Evolutionary conservation across 2,329 filamentous ascomycete genomes (phyloP).

Genomic region (Aspergillus jensenii): DNA sequence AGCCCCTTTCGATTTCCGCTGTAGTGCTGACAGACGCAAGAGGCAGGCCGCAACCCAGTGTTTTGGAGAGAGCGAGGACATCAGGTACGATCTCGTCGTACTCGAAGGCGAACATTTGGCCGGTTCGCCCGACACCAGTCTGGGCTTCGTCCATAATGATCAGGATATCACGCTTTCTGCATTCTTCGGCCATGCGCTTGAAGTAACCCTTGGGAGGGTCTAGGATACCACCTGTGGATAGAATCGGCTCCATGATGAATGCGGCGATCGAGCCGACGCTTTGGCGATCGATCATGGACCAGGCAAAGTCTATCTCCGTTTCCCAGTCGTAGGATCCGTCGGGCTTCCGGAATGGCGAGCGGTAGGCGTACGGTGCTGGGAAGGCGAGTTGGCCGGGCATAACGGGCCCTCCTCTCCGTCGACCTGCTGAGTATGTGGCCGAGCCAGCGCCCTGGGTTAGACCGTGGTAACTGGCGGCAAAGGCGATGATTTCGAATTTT

Average conservation of each 20-base stretch:
- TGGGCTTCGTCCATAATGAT: slow-evolving; percentile 63
- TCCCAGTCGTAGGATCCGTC: slow-evolving; percentile 67
- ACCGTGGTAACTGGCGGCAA: slow-evolving; percentile 62
- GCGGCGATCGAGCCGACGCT: slow-evolving; percentile 63
- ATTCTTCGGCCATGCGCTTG: slow-evolving; percentile 54
- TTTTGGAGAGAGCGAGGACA: slow-evolving; percentile 62
- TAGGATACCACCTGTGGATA: slow-evolving; percentile 60
- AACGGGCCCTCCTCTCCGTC: slow-evolving; percentile 21
- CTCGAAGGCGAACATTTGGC: slow-evolving; percentile 60
- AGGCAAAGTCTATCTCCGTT: slow-evolving; percentile 63
- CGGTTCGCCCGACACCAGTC: slow-evolving; percentile 57
- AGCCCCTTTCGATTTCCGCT: slow-evolving; percentile 51
- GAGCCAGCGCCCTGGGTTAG: slow-evolving; percentile 55
- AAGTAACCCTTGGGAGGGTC: slow-evolving; percentile 61
- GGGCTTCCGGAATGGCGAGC: slow-evolving; percentile 58
- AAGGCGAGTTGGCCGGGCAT: slow-evolving; percentile 60
- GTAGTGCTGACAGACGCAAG: slow-evolving; percentile 59
- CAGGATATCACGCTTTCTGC: slow-evolving; percentile 56
- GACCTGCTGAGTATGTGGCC: slow-evolving; percentile 42
- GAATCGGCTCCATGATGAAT: slow-evolving; percentile 62
- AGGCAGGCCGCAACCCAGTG: slow-evolving; percentile 60
- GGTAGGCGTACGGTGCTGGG: slow-evolving; percentile 61
- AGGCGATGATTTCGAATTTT: slow-evolving; percentile 64
- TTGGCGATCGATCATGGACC: slow-evolving; percentile 59
- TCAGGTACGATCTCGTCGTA: slow-evolving; percentile 54